A percentile compares a stretch with the other conserved stretches of the same genome.
Evolutionary conservation across 805 yeast genomes (phyloP).

Genomic region (Candida oleophila): DNA sequence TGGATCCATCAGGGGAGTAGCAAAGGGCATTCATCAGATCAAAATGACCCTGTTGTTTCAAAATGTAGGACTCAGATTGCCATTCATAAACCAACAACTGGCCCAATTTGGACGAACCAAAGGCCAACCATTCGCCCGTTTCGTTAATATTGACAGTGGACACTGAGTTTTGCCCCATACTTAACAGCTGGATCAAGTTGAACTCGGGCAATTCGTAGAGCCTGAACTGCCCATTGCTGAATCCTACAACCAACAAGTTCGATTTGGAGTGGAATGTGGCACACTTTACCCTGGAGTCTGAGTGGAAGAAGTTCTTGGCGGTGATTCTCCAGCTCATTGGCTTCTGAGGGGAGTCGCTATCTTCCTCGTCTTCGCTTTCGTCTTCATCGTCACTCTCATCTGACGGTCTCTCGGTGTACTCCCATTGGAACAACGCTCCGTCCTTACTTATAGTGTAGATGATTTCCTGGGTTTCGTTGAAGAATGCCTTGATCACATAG

Average conservation of each 20-base stretch:
- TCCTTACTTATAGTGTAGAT: conserved; percentile 92
- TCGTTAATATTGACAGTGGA: conserved; percentile 77
- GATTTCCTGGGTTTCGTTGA: conserved; percentile 81
- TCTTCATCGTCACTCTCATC: conserved; percentile 44
- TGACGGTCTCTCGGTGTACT: conserved; percentile 61
- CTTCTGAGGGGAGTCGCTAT: conserved; percentile 27
- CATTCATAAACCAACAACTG: conserved; percentile 96
- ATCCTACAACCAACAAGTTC: conserved; percentile 82
- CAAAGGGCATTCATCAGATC: conserved; percentile 82
- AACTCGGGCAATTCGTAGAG: conserved; percentile 84
- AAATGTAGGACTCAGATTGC: conserved; percentile 94
- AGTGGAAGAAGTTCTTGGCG: conserved; percentile 69
- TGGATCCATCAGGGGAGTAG: conserved; percentile 93
- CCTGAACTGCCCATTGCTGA: conserved; percentile 85
- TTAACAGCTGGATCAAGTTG: conserved; percentile 76
- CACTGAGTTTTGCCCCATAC: conserved; percentile 89
- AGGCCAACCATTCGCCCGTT: conserved; percentile 95
- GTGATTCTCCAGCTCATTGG: conserved; percentile 78
- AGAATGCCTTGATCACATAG: conserved; percentile 82
- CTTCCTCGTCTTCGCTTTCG: conserved; percentile 29
- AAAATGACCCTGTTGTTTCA: conserved; percentile 96
- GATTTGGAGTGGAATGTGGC: conserved; percentile 77
- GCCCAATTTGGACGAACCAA: conserved; percentile 89
- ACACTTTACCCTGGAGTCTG: conserved; percentile 72
- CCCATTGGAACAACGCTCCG: conserved; percentile 94